Evolutionary conservation across 495 filamentous ascomycete species (phyloP).

Genomic region (Evansstolkia leycettana): DNA sequence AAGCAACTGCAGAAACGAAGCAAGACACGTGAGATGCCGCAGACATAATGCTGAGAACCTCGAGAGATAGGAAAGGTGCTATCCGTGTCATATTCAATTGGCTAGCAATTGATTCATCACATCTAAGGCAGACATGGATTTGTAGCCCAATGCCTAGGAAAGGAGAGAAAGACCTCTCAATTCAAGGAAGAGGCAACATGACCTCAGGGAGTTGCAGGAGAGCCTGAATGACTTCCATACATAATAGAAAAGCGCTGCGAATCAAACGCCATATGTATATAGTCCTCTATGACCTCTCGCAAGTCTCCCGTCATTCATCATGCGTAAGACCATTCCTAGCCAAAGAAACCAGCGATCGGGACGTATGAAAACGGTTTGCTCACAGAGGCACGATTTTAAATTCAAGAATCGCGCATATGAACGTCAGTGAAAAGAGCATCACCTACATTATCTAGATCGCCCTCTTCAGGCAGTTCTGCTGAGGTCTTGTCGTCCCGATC

Average conservation of each 20-base stretch:
- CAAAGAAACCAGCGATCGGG: constrained; percentile 3
- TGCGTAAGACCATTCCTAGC: constrained; percentile 6
- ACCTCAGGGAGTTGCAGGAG: constrained; percentile 7
- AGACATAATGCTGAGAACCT: too few species aligned
- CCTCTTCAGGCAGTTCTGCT: constrained; percentile 19
- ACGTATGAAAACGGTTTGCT: constrained; percentile 3
- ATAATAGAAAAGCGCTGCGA: constrained; percentile 8
- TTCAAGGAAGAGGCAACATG: constrained; percentile 7
- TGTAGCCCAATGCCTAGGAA: not conserved
- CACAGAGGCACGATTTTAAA: constrained; percentile 3
- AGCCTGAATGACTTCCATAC: constrained; percentile 7
- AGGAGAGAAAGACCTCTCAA: constrained; percentile 7
- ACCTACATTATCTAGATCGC: constrained; percentile 56
- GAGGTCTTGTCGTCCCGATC: constrained; percentile 58
- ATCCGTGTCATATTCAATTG: too few species aligned
- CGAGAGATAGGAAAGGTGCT: not conserved
- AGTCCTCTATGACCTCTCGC: constrained; percentile 6
- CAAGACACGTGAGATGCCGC: too few species aligned
- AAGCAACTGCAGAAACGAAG: too few species aligned
- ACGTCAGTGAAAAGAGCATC: constrained; percentile 44
- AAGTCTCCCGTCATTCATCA: constrained; percentile 8
- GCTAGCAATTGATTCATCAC: not conserved
- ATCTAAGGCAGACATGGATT: not conserved
- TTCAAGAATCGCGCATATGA: constrained; percentile 38
- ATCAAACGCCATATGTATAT: constrained; percentile 9